A percentile compares a stretch with the other conserved stretches of the same genome.
Conservation (phyloP, 2,329 filamentous ascomycete species). For the Lachnellula cervina region DNA sequence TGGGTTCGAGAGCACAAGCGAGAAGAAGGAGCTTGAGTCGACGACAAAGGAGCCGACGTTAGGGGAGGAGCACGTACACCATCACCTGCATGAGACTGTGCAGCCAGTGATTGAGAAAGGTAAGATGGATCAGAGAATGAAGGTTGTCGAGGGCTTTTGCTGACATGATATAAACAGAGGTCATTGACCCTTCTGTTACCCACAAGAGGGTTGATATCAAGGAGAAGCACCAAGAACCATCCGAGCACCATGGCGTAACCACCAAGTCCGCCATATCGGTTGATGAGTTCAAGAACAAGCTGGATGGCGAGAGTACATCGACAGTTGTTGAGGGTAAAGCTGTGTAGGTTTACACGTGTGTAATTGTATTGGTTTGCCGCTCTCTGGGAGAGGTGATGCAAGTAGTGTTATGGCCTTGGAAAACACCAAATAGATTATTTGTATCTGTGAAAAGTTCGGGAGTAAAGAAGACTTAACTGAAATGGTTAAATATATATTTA, state of each 20-base stretch:
- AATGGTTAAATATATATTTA: too few species aligned
- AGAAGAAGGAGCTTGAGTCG: slow-evolving; percentile 27
- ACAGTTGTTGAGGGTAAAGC: not conserved
- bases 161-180: slow-evolving; percentile 38
- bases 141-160: not conserved
- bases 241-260: slow-evolving; percentile 59
- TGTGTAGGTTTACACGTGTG: not conserved
- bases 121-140: not conserved
- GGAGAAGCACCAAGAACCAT: slow-evolving; percentile 61
- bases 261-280: slow-evolving; percentile 59
- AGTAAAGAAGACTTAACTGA: too few species aligned
- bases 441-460: too few species aligned
- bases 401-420: too few species aligned
- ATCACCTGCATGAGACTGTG: slow-evolving; percentile 43
- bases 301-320: not conserved
- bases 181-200: slow-evolving; percentile 58
- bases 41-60: slow-evolving; percentile 44
- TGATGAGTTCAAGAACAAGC: slow-evolving; percentile 49
- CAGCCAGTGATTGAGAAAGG: slow-evolving; percentile 63
- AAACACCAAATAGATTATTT: too few species aligned
- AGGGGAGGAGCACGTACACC: slow-evolving; percentile 57
- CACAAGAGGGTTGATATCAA: slow-evolving; percentile 68
- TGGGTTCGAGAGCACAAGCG: slow-evolving; percentile 45
- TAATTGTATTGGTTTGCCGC: not conserved
- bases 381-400: too few species aligned